Base-by-base conservation (phyloP, 2,329 filamentous ascomycete genomes). In the Aspergillus fijiensis region DNA sequence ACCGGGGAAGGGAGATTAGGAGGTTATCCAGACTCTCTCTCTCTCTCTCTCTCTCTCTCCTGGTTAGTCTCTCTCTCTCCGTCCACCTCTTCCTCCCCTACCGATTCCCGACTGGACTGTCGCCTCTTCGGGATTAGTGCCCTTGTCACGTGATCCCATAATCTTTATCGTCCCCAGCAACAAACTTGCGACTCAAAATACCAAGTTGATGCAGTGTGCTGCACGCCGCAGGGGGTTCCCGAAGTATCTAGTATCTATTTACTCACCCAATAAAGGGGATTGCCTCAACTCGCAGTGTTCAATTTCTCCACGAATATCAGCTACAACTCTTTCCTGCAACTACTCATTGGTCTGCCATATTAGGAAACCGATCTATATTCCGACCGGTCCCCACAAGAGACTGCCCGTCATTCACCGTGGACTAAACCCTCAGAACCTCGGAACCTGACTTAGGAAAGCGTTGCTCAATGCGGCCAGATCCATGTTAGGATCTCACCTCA, bases 1-100 rank as follows among this genome's bases (percentile, higher is more conserved):
- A 56, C 57, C 45, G 60, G 50, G 51, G 51, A 59, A 61, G 60
- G 53, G 58, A 57, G 62, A 65, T 62, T 52, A 65, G 65, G 66
- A 68, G 65, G 65, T 62, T 64, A 67, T 69, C 67, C 63, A 59
- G 63, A 65, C 59, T 21, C 21, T 21, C 21, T 21, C 21, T 21
- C 21, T 21, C 33, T n/a, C n/a, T n/a, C n/a, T n/a, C n/a, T n/a
- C n/a, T 35, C 33, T 35, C 33, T 19, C 16, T 42, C 39, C 23
- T 23, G 23, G 23, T 42, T 3, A 6, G 4, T 42, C 16, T 45
- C 39, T 19, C 39, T 4, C 33, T 35, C 33, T 16, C 11, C 14
- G 11, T 16, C 33, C 11, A 4, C 4, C 33, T 35, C 55, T 51
- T 60, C 51, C 39, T 53, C 60, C 61, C 57, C 60, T 55, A 54